Evolutionary conservation across 2,329 filamentous ascomycete species (phyloP), one percentile per base, ranked within the genome.

Genomic region (Pseudogymnoascus verrucosus): DNA sequence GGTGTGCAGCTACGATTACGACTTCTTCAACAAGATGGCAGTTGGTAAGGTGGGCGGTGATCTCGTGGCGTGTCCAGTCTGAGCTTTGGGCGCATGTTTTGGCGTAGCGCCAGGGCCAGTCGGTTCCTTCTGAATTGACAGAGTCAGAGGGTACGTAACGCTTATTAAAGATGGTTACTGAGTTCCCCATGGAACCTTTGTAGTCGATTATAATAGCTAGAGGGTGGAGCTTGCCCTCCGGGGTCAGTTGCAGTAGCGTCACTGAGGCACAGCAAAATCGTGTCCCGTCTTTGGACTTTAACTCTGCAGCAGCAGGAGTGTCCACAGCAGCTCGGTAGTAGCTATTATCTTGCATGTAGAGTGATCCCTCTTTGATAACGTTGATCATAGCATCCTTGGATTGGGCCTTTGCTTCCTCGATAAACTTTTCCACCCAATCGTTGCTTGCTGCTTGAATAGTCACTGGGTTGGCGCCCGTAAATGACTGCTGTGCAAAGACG

Each of bases 61-160:
- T 65, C 68, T 82, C 79, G 64, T 83, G 80, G 4, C 76, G 74
- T 61, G 76, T 69, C 80, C 79, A 83, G 69, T 82, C 80, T 1
- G 77, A 74, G 1, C 76, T 73, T 64, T 81, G 79, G 1, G 76
- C 76, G 57, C 78, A 81, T 0, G 76, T 80, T 70, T 82, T 83
- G 19, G 80, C 80, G 67, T 81, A 82, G 51, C 80, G 72, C 80
- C 80, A 82, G 0, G 79, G 74, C 78, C 79, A 82, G 70, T 82
- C 80, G 1, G 71, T 68, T 61, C 74, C 75, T 65, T 81, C 76
- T 19, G 70, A 67, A 31, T 64, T 65, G 1, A 66, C 69, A 0
- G 71, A 64, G 44, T 76, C 74, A 0, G 68, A 65, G 0, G 78
- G 74, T 0, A 65, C 67, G n/a, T 76, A 67, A 2, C 78, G 72